Evolutionary conservation across 2,329 filamentous ascomycete species (phyloP).

Genomic region (Nemania sp.): DNA sequence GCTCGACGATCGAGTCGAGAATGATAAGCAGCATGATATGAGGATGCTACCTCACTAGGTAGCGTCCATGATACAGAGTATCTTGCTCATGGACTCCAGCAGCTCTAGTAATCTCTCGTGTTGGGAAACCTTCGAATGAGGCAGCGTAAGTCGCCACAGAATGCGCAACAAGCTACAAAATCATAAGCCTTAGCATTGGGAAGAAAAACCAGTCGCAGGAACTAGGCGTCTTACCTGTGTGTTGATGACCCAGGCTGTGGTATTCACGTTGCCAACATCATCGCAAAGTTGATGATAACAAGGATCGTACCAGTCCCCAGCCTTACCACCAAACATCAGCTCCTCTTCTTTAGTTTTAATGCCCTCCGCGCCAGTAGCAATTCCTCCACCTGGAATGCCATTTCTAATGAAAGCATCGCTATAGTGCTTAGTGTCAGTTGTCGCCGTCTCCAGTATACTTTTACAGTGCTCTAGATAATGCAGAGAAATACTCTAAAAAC

Average conservation of each 20-base stretch:
- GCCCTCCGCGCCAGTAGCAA: slow-evolving; percentile 74
- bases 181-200: neutral
- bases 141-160: slow-evolving; percentile 77
- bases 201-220: neutral
- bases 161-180: slow-evolving; percentile 71
- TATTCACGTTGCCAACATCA: slow-evolving; percentile 67
- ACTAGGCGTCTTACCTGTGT: slow-evolving; percentile 61
- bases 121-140: slow-evolving; percentile 74
- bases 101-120: slow-evolving; percentile 55
- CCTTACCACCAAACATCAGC: slow-evolving; percentile 65
- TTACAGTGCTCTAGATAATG: neutral
- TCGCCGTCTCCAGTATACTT: neutral
- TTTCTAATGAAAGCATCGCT: slow-evolving; percentile 57
- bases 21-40: neutral
- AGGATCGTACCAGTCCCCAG: slow-evolving; percentile 65
- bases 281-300: slow-evolving; percentile 74
- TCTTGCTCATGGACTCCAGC: slow-evolving; percentile 51
- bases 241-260: slow-evolving; percentile 71
- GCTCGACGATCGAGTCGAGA: neutral
- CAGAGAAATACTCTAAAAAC: neutral
- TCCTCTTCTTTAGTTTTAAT: slow-evolving; percentile 67
- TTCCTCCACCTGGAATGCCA: slow-evolving; percentile 68
- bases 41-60: slow-evolving; percentile 58
- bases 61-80: slow-evolving; percentile 63
- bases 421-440: neutral